Evolutionary conservation across 1,139 yeast species (phyloP).

Genomic region (Blastobotrys arbuscula): DNA sequence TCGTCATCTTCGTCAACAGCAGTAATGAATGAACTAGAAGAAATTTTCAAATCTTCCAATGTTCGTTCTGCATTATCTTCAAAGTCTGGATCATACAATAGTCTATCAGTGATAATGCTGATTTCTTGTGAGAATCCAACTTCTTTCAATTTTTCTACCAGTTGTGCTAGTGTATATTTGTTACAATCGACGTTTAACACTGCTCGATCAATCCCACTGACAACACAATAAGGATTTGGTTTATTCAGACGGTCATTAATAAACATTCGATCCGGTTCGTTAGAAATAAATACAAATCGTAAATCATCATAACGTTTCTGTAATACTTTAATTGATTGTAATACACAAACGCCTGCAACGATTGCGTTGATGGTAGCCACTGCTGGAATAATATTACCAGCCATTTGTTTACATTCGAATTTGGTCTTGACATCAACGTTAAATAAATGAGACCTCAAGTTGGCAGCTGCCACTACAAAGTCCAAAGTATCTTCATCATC

Average conservation of each 20-base stretch:
- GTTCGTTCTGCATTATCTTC: constrained; percentile 62
- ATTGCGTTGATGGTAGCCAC: constrained; percentile 97
- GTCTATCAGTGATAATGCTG: constrained; percentile 53
- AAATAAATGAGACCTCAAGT: constrained; percentile 70
- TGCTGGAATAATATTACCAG: constrained; percentile 97
- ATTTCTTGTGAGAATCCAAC: constrained; percentile 64
- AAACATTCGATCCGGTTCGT: constrained; percentile 62
- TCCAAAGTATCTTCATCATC: constrained; percentile 89
- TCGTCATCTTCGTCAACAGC: constrained; percentile 75
- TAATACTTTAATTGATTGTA: constrained; percentile 60
- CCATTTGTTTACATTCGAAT: constrained; percentile 87
- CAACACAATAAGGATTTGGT: constrained; percentile 66
- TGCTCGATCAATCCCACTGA: constrained; percentile 62
- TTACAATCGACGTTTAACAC: constrained; percentile 37
- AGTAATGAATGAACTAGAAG: constrained; percentile 54
- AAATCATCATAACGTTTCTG: constrained; percentile 28
- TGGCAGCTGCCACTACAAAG: constrained; percentile 86
- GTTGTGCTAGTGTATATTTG: constrained; percentile 38
- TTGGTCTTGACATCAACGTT: constrained; percentile 67
- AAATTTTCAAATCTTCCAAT: constrained; percentile 52
- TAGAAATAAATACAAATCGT: constrained; percentile 55
- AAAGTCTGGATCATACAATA: constrained; percentile 81
- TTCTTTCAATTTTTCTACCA: constrained; percentile 38
- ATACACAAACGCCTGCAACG: constrained; percentile 80
- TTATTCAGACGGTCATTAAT: constrained; percentile 54